Evolutionary conservation across 495 filamentous ascomycete species (phyloP).

Genomic region (Lichina pygmaea): DNA sequence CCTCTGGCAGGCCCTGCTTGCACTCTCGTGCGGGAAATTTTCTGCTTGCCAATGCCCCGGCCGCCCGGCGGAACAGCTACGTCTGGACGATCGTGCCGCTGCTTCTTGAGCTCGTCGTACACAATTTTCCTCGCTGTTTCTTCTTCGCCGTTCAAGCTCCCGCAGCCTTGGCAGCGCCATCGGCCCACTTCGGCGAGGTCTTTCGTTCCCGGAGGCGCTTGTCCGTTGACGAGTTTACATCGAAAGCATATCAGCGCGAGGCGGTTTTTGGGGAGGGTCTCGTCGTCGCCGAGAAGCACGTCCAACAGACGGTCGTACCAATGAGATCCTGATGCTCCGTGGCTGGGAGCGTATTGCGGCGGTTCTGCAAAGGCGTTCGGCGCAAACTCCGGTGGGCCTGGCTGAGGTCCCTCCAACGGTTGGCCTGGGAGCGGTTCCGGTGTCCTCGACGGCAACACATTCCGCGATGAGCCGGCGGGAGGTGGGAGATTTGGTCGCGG

Average conservation of each 20-base stretch:
- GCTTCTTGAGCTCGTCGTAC: conserved; percentile 3
- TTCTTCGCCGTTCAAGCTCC: conserved; percentile 60
- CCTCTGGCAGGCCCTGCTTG: neutral
- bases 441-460: conserved; percentile 4
- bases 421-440: too few relatives aligned
- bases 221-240: conserved; percentile 83
- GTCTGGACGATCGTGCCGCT: conserved; percentile 5
- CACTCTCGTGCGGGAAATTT: too few relatives aligned
- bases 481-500: neutral
- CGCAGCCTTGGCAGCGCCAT: conserved; percentile 76
- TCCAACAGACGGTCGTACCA: conserved; percentile 95
- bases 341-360: neutral
- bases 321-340: conserved; percentile 15
- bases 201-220: conserved; percentile 71
- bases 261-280: conserved; percentile 73
- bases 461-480: neutral
- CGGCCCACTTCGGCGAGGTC: conserved; percentile 52
- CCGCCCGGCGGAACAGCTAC: too few relatives aligned
- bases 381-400: conserved; percentile 20
- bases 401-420: neutral
- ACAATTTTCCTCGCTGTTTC: conserved; percentile 36
- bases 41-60: too few relatives aligned
- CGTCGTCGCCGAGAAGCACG: conserved; percentile 80
- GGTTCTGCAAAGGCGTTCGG: conserved; percentile 21
- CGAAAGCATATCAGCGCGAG: conserved; percentile 61